Evolutionary conservation across 225 moss, liverwort and hornwort species (phyloP).

Genomic region (Polytrichum formosum): DNA sequence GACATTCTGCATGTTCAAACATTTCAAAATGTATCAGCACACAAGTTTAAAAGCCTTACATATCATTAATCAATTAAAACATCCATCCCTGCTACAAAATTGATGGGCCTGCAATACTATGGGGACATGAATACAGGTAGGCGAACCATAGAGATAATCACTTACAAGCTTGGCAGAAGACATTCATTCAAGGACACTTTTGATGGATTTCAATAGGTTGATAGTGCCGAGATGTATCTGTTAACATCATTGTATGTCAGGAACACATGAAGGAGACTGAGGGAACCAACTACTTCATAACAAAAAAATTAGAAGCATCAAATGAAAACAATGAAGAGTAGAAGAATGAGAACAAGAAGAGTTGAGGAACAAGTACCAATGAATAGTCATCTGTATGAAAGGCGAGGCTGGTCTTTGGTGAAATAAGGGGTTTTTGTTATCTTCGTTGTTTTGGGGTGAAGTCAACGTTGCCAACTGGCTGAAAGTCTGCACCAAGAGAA

Average conservation of each 20-base stretch:
- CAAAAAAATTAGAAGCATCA: not conserved
- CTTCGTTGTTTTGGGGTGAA: constrained; percentile 53
- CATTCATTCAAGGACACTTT: constrained; percentile 80
- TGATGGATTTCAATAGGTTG: constrained; percentile 71
- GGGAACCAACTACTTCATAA: not conserved
- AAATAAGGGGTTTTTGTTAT: constrained; percentile 59
- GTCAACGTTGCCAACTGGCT: constrained; percentile 72
- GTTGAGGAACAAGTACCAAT: constrained; percentile 41
- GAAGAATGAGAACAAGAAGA: constrained; percentile 2
- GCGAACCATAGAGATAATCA: not conserved
- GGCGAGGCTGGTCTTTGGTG: constrained; percentile 77
- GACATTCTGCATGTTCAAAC: constrained; percentile 67
- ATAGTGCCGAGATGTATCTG: constrained; percentile 94
- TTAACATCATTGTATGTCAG: constrained; percentile 8
- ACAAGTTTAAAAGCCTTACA: not conserved
- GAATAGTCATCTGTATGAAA: constrained; percentile 79
- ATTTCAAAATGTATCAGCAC: not conserved
- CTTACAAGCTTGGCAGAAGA: constrained; percentile 90
- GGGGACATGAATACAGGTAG: too few relatives aligned
- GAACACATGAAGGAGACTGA: not conserved
- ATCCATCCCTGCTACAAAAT: too few relatives aligned
- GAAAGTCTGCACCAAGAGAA: constrained; percentile 67
- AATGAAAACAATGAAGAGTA: not conserved
- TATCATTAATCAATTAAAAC: too few relatives aligned
- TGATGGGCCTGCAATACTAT: too few relatives aligned